phyloP scores from a whole-genome alignment of 805 yeast genomes.

The Metschnikowia drakensbergensis region DNA sequence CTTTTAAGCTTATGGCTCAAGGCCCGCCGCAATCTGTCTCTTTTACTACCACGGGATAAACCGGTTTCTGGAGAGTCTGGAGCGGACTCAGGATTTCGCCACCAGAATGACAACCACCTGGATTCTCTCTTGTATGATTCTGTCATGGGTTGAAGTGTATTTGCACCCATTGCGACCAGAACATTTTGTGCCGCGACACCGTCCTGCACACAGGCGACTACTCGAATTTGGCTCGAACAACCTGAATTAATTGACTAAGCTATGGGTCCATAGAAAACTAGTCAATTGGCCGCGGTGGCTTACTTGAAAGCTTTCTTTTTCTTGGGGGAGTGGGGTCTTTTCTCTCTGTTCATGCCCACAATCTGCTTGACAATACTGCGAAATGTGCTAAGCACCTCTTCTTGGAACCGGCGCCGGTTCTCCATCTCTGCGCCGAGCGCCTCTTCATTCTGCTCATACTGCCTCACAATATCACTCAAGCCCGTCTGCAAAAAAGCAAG shows the following conservation, averaged over 20 bases:
- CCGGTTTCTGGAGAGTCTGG: background rate
- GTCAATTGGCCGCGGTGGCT: background rate
- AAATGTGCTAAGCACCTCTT: slow-evolving; percentile 13
- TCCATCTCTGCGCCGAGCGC: slow-evolving; percentile 12
- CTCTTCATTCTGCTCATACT: slow-evolving; percentile 11
- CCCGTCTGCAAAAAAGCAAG: slow-evolving; percentile 11
- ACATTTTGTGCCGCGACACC: background rate
- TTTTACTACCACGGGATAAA: background rate
- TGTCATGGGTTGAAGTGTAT: background rate
- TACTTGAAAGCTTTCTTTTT: background rate
- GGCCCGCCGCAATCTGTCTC: slow-evolving; percentile 2
- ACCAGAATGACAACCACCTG: slow-evolving; percentile 1
- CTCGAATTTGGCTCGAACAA: background rate
- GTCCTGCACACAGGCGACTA: background rate
- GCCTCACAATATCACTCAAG: slow-evolving; percentile 9
- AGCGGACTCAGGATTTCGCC: background rate
- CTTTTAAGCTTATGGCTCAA: slow-evolving; percentile 1
- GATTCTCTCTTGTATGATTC: background rate
- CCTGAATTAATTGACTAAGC: background rate
- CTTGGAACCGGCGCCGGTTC: slow-evolving; percentile 13
- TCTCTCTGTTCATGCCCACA: slow-evolving; percentile 8
- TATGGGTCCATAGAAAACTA: background rate
- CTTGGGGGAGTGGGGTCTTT: background rate
- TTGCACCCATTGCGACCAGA: slow-evolving; percentile 3
- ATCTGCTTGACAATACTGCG: slow-evolving; percentile 9